Evolutionary conservation across 164 flowering plant species (phyloP), one percentile per base, ranked within the genome.

Genomic region (Kingdonia uniflora): DNA sequence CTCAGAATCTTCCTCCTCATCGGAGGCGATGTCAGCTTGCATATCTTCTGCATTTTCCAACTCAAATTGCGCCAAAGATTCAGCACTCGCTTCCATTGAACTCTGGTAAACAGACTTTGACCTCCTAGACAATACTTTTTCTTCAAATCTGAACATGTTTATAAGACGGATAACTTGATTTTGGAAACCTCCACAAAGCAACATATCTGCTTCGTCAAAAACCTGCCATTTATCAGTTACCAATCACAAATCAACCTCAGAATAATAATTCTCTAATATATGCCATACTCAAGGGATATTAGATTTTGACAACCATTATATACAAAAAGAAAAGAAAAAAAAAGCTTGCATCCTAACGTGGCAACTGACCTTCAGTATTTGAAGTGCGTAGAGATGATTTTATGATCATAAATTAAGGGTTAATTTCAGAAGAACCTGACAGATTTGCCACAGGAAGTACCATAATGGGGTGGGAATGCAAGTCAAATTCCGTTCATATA

Each of bases 121-220:
- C 35, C 44, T 16, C 51, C 67, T 76, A 50, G 96, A 88, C 54
- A 85, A 59, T 56, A 59, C 68, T 66, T 92, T 92, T 59, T 92
- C 99, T 53, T 92, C 96, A 71, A 79, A 88, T 6, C 97, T 91
- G 33, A 92, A 70, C 92, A 88, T 71, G 72, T 88, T 62, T 68
- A 92, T 80, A 6, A 92, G 83, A 56, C 87, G 92, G 51, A 86
- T 76, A 42, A 92, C 83, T 65, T 92, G 95, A 76, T 92, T 92
- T 73, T 86, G 91, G 47, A 84, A 92, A 58, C 99, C 75, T 25
- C 99, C 97, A 68, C 87, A 84, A 29, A 92, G 83, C 49, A 92
- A 76, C 92, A 92, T 71, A 62, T 86, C 99, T 50, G 97, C 97
- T 75, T 92, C 99, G 77, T 92, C 99, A 71, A 92, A 92, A 35